phyloP scores from a whole-genome alignment of 805 yeast genomes.

The Lachancea lanzarotensis region DNA sequence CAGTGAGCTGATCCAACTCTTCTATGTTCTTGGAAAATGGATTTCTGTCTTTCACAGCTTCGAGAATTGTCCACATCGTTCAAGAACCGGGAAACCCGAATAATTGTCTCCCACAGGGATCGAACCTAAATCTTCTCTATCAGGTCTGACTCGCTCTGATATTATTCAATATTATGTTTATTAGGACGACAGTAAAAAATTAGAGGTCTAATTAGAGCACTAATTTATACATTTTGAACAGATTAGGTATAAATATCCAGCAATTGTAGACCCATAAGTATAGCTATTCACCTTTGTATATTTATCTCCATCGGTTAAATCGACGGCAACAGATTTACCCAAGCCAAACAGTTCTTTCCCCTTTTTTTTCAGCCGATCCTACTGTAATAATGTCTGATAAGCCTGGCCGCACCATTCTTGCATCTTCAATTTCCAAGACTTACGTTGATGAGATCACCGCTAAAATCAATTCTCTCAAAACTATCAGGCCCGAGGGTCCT shows the following conservation, averaged over 20 bases:
- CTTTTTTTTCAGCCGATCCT: background rate
- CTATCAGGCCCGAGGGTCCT: constrained; percentile 44
- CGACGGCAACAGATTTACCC: no score
- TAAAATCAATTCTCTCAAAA: constrained; percentile 44
- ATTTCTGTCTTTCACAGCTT: no score
- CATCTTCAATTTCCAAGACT: constrained; percentile 79
- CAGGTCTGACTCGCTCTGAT: background rate
- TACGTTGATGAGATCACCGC: constrained; percentile 64
- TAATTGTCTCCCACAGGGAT: no score
- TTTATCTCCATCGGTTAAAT: no score
- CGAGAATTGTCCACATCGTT: no score
- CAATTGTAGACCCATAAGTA: no score
- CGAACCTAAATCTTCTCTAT: background rate
- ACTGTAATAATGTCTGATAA: constrained; percentile 24
- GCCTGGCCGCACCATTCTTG: constrained; percentile 75
- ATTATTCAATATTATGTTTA: background rate
- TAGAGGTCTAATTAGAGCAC: background rate
- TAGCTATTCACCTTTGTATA: no score
- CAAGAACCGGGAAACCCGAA: no score
- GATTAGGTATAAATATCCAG: background rate
- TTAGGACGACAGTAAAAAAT: background rate
- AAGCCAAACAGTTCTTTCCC: background rate
- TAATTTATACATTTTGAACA: background rate
- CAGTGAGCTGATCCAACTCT: no score
- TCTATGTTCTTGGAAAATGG: no score